Conservation (phyloP, 495 filamentous ascomycete species). For the Trichoderma erinaceum region DNA sequence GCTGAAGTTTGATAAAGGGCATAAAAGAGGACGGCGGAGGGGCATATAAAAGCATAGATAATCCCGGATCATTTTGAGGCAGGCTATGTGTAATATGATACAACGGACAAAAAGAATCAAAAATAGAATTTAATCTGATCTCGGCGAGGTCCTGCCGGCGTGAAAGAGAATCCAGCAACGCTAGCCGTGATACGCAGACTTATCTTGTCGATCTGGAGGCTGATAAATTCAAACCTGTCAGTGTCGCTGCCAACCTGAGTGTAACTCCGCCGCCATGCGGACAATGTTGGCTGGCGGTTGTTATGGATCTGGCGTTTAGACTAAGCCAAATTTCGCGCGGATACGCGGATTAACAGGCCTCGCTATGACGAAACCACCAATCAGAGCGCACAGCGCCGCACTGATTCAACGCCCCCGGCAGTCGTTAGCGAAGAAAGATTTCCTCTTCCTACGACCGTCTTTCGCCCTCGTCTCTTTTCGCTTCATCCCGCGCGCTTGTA, state of each 20-base stretch:
- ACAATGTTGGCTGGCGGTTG: no score
- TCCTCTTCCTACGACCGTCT: no score
- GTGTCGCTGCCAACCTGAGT: no score
- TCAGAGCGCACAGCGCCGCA: no score
- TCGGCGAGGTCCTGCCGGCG: not conserved
- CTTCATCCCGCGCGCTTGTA: constrained; percentile 2
- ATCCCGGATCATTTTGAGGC: constrained; percentile 10
- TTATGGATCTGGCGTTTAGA: not conserved
- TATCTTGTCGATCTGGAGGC: not conserved
- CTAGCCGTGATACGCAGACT: not conserved
- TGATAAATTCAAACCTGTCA: no score
- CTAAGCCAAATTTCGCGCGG: not conserved
- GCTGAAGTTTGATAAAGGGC: not conserved
- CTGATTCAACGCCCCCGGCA: no score
- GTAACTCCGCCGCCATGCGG: no score
- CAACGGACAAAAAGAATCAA: not conserved
- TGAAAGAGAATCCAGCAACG: not conserved
- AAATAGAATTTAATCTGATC: constrained; percentile 6
- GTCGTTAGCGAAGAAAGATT: no score
- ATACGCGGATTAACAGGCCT: no score
- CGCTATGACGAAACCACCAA: no score
- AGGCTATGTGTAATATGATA: constrained; percentile 10
- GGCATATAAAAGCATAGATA: constrained; percentile 12
- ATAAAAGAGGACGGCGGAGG: not conserved
- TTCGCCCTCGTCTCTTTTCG: not conserved